Percentiles rank a stretch among this genome's conserved stretches.
These are phyloP conservation scores for Mediolabrus comicus DNA, from an alignment of 108 stramenopile genomes.

Conservation along the genomic window DNA sequence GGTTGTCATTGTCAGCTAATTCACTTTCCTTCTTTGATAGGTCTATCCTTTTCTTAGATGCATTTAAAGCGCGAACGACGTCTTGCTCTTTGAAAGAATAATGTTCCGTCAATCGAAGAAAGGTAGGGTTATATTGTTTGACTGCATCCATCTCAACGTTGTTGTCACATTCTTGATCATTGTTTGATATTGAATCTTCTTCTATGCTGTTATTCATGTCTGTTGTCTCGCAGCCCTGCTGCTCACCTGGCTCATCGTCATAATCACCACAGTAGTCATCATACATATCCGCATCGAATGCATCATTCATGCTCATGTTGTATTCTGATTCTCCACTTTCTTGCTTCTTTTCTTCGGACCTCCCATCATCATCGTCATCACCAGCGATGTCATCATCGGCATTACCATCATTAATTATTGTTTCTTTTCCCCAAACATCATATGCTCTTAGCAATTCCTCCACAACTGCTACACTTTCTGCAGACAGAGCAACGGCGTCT, in stretches of 20 bases:
- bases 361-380: constrained; percentile 3
- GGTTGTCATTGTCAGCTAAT: neutral
- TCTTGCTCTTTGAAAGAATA: constrained; percentile 55
- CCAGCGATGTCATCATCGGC: constrained; percentile 20
- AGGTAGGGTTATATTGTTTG: constrained; percentile 26
- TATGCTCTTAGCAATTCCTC: constrained; percentile 47
- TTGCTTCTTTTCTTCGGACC: constrained; percentile 5
- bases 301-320: neutral
- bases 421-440: constrained; percentile 42
- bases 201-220: constrained; percentile 4
- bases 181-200: neutral
- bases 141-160: constrained; percentile 7
- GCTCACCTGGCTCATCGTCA: constrained; percentile 25
- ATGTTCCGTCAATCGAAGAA: constrained; percentile 49
- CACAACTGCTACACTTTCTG: constrained; percentile 49
- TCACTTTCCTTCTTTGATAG: constrained; percentile 5
- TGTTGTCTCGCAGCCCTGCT: too few relatives aligned
- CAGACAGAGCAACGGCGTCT: constrained; percentile 54
- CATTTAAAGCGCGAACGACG: constrained; percentile 39
- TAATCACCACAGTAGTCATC: constrained; percentile 35
- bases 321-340: neutral
- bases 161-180: constrained; percentile 4
- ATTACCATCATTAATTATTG: neutral
- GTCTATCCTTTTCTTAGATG: constrained; percentile 38
- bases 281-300: constrained; percentile 12